Evolutionary conservation across 2,329 filamentous ascomycete species (phyloP).

Genomic region (Hypoxylon sp.): DNA sequence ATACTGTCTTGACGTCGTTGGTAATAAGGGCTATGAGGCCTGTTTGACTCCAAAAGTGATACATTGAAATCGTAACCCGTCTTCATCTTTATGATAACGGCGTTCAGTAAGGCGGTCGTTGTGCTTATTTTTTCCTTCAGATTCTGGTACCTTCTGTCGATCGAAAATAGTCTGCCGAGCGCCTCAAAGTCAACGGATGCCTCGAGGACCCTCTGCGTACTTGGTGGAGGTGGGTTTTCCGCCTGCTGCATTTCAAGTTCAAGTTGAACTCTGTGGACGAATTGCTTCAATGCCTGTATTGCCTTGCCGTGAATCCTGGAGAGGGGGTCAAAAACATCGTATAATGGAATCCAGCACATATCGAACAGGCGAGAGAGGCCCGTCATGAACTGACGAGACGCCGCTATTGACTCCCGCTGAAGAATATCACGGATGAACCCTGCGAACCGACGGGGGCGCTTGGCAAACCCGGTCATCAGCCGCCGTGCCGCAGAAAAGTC

Average conservation of each 20-base stretch:
- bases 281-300: conserved; percentile 12
- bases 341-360: conserved; percentile 36
- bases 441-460: conserved; percentile 34
- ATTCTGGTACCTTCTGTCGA: conserved; percentile 31
- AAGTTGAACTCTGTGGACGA: conserved; percentile 19
- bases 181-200: conserved; percentile 19
- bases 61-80: conserved; percentile 39
- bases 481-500: conserved; percentile 37
- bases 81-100: conserved; percentile 30
- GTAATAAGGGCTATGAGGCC: conserved; percentile 4
- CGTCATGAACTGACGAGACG: conserved; percentile 31
- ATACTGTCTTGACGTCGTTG: conserved; percentile 25
- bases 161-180: conserved; percentile 33
- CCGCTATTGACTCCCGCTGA: conserved; percentile 17
- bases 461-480: conserved; percentile 38
- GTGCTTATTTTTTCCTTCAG: conserved; percentile 32
- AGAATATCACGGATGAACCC: conserved; percentile 31
- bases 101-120: conserved; percentile 33
- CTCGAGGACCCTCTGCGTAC: conserved; percentile 11
- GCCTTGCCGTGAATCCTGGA: conserved; percentile 5
- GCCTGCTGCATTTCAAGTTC: conserved; percentile 32
- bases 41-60: conserved; percentile 24
- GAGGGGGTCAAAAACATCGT: conserved; percentile 22
- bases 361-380: conserved; percentile 39
- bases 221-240: conserved; percentile 5